Base-by-base conservation (phyloP, 2,329 filamentous ascomycete species). In the Penicillium paneum region DNA sequence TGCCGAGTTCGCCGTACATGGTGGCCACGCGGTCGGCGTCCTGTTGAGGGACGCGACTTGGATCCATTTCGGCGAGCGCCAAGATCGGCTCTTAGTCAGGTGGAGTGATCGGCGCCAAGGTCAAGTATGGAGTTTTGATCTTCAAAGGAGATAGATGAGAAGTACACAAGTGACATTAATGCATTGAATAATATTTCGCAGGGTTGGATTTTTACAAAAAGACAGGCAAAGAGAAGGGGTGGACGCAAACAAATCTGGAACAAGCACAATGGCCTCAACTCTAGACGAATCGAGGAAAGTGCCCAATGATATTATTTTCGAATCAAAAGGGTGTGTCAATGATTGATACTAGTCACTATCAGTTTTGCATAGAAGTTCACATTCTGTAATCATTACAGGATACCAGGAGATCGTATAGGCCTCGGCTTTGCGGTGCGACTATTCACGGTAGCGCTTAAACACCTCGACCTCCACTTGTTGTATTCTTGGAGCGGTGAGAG, bases 1-100 rank as follows among this genome's bases (percentile, higher is more conserved):
- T 89, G 47, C 89, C 90, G 56, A 90, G 78, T 71, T 96, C 91
- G 63, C 91, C 91, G 74, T 96, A 94, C 91, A 96, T 96, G 40
- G 54, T 65, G 52, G 56, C 54, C 53, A 54, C 58, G 53, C 57
- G 58, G 56, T 64, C 60, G 34, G 61, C 52, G 31, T 64, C 59
- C 50, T 49, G 45, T 41, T 49, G 45, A 50, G 41, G 53, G 52
- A 57, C 61, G 63, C 60, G 61, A 56, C 52, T 52, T 32, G 43
- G 56, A 51, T 61, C 61, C 61, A 64, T 64, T 38, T 52, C 59
- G 56, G 40, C 54, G 60, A 54, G 19, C 43, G 62, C 62, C 61
- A 64, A 64, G 62, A 54, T 24, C 32, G 32, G 36, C 26, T 46
- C 60, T 64, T 64, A 64, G 61, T 64, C 60, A 64, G 49, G 54